These are phyloP conservation scores for Mrakia hoshinonis DNA, from an alignment of 768 basidiomycete species.

Conservation along the genomic window DNA sequence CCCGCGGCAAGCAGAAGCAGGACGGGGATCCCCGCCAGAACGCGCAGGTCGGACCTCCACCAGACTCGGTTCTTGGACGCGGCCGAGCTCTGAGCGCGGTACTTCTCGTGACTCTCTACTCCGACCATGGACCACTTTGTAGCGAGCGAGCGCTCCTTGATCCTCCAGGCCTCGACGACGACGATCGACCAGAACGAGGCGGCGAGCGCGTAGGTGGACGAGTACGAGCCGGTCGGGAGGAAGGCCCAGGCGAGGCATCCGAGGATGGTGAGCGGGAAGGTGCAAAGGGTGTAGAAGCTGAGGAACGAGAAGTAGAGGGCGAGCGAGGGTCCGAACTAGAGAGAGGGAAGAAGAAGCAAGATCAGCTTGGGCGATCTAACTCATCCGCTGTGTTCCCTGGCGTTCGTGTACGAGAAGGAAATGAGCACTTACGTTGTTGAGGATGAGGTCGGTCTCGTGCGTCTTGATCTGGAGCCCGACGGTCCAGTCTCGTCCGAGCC, in stretches of 20 bases:
- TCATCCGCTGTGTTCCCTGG: too few relatives aligned
- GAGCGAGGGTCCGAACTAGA: conserved; percentile 35
- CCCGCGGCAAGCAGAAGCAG: conserved; percentile 32
- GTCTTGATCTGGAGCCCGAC: conserved; percentile 46
- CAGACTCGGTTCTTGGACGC: conserved; percentile 43
- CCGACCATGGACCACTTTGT: conserved; percentile 73
- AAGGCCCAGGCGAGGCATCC: conserved; percentile 59
- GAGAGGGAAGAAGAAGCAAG: conserved; percentile 16
- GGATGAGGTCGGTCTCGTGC: conserved; percentile 58
- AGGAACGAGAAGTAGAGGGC: conserved; percentile 73
- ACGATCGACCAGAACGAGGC: conserved; percentile 67
- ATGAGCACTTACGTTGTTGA: conserved; percentile 54
- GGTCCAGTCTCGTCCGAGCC: conserved; percentile 50
- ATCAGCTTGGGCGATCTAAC: not conserved
- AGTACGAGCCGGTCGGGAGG: conserved; percentile 43
- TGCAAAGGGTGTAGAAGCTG: conserved; percentile 67
- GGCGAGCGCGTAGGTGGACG: conserved; percentile 24
- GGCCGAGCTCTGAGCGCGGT: conserved; percentile 13
- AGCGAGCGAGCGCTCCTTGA: conserved; percentile 73
- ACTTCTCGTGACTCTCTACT: conserved; percentile 41
- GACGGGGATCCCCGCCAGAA: conserved; percentile 60
- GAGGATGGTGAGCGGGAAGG: conserved; percentile 64
- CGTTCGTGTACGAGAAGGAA: too few relatives aligned
- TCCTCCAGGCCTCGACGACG: conserved; percentile 88
- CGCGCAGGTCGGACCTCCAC: conserved; percentile 65